Conservation (phyloP, 768 basidiomycete genomes). For the Mrakia blollopis region DNA sequence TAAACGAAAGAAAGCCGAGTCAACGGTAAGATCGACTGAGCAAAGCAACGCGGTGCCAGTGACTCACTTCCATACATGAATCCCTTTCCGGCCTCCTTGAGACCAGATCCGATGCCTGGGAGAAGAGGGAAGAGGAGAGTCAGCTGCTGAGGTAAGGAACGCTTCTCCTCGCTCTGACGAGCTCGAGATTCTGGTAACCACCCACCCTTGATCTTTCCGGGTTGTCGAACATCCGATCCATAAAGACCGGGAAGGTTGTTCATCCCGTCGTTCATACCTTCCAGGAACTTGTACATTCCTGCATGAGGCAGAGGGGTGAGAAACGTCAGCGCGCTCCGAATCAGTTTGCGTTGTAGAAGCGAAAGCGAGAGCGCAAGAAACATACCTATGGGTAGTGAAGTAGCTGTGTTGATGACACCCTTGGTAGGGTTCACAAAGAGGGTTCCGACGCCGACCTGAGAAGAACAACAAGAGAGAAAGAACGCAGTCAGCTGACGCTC, state of each 20-base stretch:
- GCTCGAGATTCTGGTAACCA: too few species aligned
- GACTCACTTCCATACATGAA: background rate
- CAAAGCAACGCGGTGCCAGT: too few species aligned
- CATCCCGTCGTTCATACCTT: constrained; percentile 50
- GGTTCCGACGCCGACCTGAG: background rate
- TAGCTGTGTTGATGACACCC: constrained; percentile 51
- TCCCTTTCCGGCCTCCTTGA: background rate
- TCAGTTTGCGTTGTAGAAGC: too few species aligned
- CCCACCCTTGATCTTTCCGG: constrained; percentile 44
- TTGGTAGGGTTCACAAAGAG: constrained; percentile 47
- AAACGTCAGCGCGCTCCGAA: too few species aligned
- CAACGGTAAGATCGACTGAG: too few species aligned
- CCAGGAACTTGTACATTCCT: constrained; percentile 36
- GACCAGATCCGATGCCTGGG: background rate
- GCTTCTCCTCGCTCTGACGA: too few species aligned
- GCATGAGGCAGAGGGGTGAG: too few species aligned
- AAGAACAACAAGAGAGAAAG: background rate
- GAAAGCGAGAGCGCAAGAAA: too few species aligned
- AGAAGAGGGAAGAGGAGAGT: too few species aligned
- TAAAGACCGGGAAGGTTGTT: constrained; percentile 48
- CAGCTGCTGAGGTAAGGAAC: too few species aligned
- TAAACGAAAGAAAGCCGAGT: too few species aligned
- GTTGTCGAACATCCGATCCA: constrained; percentile 48
- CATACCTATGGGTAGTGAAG: constrained; percentile 48
- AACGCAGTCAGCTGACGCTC: background rate